Percentiles rank a stretch among this genome's conserved stretches.
These are phyloP conservation scores for Nicotiana undulata DNA, from an alignment of 257 asterid species.

Conservation along the genomic window DNA sequence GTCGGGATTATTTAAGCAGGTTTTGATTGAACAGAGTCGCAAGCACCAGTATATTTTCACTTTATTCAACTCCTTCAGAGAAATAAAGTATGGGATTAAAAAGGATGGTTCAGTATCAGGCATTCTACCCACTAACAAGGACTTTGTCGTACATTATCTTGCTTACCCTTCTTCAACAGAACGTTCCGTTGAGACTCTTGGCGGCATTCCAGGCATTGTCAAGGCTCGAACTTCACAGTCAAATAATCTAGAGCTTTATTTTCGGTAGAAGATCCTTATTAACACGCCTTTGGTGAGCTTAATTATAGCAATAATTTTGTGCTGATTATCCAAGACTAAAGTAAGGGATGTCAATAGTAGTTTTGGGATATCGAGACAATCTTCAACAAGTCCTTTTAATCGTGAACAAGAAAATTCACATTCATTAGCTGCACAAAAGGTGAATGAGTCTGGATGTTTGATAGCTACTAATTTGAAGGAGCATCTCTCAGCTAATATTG, in stretches of 20 bases:
- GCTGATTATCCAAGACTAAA: slow-evolving; percentile 55
- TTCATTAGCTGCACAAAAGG: slow-evolving; percentile 19
- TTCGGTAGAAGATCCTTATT: slow-evolving; percentile 93
- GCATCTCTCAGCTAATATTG: too few species aligned
- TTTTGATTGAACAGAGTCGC: too few species aligned
- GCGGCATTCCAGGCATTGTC: slow-evolving; percentile 56
- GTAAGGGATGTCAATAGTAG: slow-evolving; percentile 18
- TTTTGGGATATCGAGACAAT: slow-evolving; percentile 12
- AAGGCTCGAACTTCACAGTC: slow-evolving; percentile 63
- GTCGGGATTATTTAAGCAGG: too few species aligned
- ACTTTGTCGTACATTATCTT: slow-evolving; percentile 72
- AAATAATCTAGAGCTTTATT: slow-evolving; percentile 64
- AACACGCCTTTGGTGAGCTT: slow-evolving; percentile 73
- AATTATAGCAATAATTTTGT: slow-evolving; percentile 49
- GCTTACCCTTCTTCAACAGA: slow-evolving; percentile 80
- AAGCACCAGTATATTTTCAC: too few species aligned
- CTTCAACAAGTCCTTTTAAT: slow-evolving; percentile 22
- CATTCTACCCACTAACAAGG: slow-evolving; percentile 36
- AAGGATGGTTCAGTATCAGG: slow-evolving; percentile 70
- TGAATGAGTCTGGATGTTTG: slow-evolving; percentile 25
- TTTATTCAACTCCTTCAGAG: too few species aligned
- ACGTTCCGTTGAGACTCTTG: slow-evolving; percentile 79
- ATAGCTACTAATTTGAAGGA: slow-evolving; percentile 21
- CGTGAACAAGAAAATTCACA: slow-evolving; percentile 20
- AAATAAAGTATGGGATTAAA: slow-evolving; percentile 42